Conservation (phyloP, 441 rosid species). For the Omphalea diandra region DNA sequence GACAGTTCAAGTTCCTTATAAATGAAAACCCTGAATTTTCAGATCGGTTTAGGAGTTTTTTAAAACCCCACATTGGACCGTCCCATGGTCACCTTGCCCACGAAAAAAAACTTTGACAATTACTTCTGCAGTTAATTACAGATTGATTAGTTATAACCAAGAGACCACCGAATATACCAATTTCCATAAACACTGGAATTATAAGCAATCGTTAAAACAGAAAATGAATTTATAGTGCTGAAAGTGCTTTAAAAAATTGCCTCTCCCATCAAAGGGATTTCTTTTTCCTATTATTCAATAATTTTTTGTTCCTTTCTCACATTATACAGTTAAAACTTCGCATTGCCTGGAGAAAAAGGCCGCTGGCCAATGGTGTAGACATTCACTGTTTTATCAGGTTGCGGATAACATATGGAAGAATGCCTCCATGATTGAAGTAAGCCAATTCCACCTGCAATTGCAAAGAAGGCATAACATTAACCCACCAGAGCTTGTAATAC, state of each 20-base stretch:
- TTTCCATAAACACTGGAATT: neutral
- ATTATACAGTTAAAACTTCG: conserved; percentile 22
- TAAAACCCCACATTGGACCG: no score
- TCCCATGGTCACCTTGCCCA: no score
- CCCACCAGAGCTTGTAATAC: neutral
- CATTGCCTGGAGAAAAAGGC: conserved; percentile 11
- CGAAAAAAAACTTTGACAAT: no score
- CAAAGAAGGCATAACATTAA: neutral
- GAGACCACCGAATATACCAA: no score
- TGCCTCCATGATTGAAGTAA: conserved; percentile 86
- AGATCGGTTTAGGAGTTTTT: no score
- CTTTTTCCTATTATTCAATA: conserved; percentile 27
- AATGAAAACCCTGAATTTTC: no score
- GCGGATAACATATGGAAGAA: conserved; percentile 85
- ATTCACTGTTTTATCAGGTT: conserved; percentile 57
- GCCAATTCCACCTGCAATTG: conserved; percentile 83
- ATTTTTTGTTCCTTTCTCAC: conserved; percentile 36
- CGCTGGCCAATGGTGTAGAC: neutral
- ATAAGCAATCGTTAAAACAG: neutral
- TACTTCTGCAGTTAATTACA: no score
- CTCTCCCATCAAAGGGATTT: conserved; percentile 27
- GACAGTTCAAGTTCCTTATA: no score
- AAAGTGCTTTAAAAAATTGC: conserved; percentile 20
- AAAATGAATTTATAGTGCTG: neutral
- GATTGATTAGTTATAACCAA: no score